Evolutionary conservation across 108 stramenopile genomes (phyloP).

Genomic region (Hondaea fermentalgiana): DNA sequence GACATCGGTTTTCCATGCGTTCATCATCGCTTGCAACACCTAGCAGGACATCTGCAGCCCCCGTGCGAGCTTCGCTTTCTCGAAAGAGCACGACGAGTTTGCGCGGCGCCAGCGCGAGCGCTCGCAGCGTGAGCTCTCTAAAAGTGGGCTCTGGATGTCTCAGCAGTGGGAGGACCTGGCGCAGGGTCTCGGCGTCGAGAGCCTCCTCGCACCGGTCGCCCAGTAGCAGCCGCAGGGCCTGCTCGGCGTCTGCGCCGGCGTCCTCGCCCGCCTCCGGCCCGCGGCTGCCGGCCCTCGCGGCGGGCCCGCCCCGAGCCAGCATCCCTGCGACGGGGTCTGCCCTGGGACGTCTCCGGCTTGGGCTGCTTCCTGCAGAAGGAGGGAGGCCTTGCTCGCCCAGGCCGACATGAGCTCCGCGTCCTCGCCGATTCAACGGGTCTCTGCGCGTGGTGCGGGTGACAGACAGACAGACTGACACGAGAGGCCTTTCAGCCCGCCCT

Average conservation of each 20-base stretch:
- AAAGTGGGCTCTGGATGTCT: not conserved
- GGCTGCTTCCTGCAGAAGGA: no score
- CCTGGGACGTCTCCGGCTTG: no score
- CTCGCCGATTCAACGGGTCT: no score
- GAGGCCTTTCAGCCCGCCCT: no score
- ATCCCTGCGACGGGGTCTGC: not conserved
- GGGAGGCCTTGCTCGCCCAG: no score
- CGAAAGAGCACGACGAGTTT: not conserved
- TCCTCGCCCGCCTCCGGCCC: not conserved
- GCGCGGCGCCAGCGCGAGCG: not conserved
- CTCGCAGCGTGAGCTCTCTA: not conserved
- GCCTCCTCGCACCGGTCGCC: not conserved
- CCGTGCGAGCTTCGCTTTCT: no score
- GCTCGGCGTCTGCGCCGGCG: not conserved
- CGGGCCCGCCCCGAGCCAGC: no score
- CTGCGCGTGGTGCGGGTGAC: no score
- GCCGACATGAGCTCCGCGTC: no score
- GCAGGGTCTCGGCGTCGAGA: not conserved
- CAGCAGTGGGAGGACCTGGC: not conserved
- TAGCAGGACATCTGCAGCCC: not conserved
- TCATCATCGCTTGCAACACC: not conserved
- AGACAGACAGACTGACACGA: no score
- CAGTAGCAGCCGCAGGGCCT: not conserved
- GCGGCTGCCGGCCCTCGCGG: no score
- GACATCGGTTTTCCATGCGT: not conserved